Percentiles rank a stretch among this genome's conserved stretches.
phyloP scores from a whole-genome alignment of 257 asterid genomes.

The Scutellaria minor region DNA sequence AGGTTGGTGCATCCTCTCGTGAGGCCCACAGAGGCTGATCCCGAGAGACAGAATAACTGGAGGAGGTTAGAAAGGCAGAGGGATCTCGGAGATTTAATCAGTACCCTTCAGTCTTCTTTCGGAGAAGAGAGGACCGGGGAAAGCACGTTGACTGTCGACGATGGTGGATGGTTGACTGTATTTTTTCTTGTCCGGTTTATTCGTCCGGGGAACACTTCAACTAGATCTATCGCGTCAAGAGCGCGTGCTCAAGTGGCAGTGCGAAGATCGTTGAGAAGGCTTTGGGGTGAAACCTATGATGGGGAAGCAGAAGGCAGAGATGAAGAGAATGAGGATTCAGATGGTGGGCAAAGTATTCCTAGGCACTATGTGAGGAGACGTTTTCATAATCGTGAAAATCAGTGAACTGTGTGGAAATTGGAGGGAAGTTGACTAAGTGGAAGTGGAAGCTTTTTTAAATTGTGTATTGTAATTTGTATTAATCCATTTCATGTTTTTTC shows the following conservation, averaged over 20 bases:
- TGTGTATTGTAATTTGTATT: not conserved
- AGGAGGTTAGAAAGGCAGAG: constrained; percentile 80
- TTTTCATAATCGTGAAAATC: constrained; percentile 18
- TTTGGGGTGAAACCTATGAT: constrained; percentile 70
- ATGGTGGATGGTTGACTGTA: constrained; percentile 71
- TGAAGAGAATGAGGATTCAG: constrained; percentile 29
- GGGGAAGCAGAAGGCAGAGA: constrained; percentile 56
- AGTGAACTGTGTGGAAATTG: constrained; percentile 2
- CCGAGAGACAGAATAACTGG: constrained; percentile 86
- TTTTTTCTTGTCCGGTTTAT: constrained; percentile 70
- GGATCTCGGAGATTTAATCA: constrained; percentile 75
- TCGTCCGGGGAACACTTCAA: constrained; percentile 55
- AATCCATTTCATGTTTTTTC: constrained; percentile 5
- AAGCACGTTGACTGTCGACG: constrained; percentile 58
- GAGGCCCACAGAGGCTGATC: constrained; percentile 81
- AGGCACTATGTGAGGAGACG: constrained; percentile 45
- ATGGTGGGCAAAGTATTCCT: constrained; percentile 23
- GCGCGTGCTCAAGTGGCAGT: constrained; percentile 53
- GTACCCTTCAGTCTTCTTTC: constrained; percentile 72
- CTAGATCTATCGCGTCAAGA: constrained; percentile 58
- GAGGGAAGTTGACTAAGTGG: constrained; percentile 15
- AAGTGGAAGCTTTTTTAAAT: not conserved
- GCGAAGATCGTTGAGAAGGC: constrained; percentile 60
- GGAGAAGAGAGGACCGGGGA: constrained; percentile 69
- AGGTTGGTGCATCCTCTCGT: constrained; percentile 73